Evolutionary conservation across 345 rosid genomes (phyloP).

Genomic region (Mangifera indica): DNA sequence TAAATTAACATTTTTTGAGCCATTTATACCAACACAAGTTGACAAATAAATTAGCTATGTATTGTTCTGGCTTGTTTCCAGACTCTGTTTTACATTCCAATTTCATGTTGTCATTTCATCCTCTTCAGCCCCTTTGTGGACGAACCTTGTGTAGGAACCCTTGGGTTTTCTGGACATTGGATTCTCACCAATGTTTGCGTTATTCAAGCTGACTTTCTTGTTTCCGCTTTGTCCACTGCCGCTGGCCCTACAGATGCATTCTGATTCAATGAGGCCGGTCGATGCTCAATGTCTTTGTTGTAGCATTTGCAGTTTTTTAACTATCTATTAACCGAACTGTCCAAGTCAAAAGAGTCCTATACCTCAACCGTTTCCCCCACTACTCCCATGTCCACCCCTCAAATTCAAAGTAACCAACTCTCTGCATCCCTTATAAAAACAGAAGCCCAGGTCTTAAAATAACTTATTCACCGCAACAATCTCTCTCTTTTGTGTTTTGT

Average conservation of each 20-base stretch:
- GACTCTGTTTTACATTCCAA: too few species aligned
- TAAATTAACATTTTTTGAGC: not conserved
- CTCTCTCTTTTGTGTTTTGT: not conserved
- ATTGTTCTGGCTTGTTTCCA: too few species aligned
- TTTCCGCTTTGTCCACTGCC: too few species aligned
- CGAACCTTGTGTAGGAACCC: too few species aligned
- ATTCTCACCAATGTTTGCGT: too few species aligned
- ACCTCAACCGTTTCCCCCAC: constrained; percentile 2
- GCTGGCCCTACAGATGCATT: too few species aligned
- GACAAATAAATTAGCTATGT: not conserved
- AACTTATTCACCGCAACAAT: not conserved
- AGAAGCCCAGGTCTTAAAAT: not conserved
- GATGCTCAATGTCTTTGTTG: too few species aligned
- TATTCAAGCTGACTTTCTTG: too few species aligned
- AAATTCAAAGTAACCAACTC: constrained; percentile 16
- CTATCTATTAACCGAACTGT: not conserved
- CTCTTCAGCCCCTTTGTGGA: not conserved
- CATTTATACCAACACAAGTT: not conserved
- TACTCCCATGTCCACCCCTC: constrained; percentile 2
- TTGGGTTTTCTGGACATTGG: too few species aligned
- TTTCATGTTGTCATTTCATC: not conserved
- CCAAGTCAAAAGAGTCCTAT: constrained; percentile 9
- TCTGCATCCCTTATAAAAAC: not conserved
- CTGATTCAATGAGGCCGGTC: too few species aligned
- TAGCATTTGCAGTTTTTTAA: too few species aligned